Evolutionary conservation across 305 asterid genomes (phyloP).

Genomic region (Lippia alba): DNA sequence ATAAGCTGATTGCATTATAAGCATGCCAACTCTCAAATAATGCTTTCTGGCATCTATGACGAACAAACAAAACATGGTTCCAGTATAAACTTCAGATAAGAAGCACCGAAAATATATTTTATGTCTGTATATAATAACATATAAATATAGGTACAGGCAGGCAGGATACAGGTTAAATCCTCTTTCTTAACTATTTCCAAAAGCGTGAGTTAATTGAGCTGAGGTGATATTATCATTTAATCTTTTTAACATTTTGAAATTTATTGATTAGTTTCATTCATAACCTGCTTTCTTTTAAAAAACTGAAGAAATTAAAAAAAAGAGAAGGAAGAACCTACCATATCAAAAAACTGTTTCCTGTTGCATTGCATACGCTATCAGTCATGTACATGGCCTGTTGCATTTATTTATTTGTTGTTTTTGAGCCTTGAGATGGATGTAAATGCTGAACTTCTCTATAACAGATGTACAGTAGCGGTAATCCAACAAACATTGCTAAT

Average conservation of each 20-base stretch:
- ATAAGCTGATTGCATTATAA: neutral
- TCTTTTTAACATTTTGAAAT: too few species aligned
- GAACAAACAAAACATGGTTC: neutral
- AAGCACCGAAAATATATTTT: neutral
- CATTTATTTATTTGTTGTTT: neutral
- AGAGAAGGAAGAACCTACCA: too few species aligned
- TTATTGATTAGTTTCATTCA: too few species aligned
- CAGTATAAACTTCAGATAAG: neutral
- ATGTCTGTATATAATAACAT: neutral
- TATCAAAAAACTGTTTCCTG: neutral
- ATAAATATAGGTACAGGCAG: neutral
- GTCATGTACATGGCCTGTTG: neutral
- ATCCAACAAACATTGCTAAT: slow-evolving; percentile 97
- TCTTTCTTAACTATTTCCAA: neutral
- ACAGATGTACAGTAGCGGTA: slow-evolving; percentile 98
- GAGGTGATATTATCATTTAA: neutral
- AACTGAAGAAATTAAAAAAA: too few species aligned
- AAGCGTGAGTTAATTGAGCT: neutral
- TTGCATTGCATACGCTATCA: neutral
- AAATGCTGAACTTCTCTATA: slow-evolving; percentile 34
- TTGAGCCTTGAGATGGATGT: neutral
- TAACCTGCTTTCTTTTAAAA: too few species aligned
- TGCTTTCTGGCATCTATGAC: neutral
- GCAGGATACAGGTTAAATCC: neutral
- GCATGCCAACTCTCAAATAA: slow-evolving; percentile 3